Evolutionary conservation across 108 stramenopile genomes (phyloP), one percentile per base, ranked within the genome.

Genomic region (Chaetoceros tenuissimus): DNA sequence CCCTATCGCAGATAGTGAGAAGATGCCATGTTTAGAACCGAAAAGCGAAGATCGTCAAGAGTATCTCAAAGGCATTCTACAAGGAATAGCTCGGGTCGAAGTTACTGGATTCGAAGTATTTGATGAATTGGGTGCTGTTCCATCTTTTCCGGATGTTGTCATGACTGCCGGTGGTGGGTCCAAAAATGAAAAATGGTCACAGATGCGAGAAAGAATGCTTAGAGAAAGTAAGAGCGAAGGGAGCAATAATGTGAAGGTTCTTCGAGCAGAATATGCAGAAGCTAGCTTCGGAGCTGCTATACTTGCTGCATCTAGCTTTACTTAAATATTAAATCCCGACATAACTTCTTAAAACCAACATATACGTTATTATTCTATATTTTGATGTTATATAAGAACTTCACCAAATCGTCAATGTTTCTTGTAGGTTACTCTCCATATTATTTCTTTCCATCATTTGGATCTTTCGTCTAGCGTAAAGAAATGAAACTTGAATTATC

Each of bases 211-310:
- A 55, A 69, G 90, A 10, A 62, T 79, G 34, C 61, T 96, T 47
- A 31, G 31, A 59, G 71, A 78, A 29, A 62, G 63, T 25, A 70
- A 71, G 23, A 45, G 48, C 13, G n/a, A 49, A 52, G 47, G 58
- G 49, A 22, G 57, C 71, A 31, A 63, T 27, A 54, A 45, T 0
- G 66, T 89, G 3, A 60, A 61, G 7, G 88, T 92, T 17, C 48
- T 59, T 28, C 70, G 48, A 63, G 92, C 95, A 19, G 55, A 63
- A 21, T 81, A 90, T 30, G 79, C 87, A 1, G 95, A 96, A 67
- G 89, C 92, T 0, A 83, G 85, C 43, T 96, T 73, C 62, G 95
- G 95, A 18, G 91, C 87, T n/a, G 95, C 95, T 0, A 48, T 96
- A 25, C 71, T 96, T 20, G 92, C 92, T 17, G 83, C 83, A 2